A percentile compares a stretch with the other conserved stretches of the same genome.
Evolutionary conservation across 345 rosid species (phyloP).

Genomic region (Pugionium dolabratum): DNA sequence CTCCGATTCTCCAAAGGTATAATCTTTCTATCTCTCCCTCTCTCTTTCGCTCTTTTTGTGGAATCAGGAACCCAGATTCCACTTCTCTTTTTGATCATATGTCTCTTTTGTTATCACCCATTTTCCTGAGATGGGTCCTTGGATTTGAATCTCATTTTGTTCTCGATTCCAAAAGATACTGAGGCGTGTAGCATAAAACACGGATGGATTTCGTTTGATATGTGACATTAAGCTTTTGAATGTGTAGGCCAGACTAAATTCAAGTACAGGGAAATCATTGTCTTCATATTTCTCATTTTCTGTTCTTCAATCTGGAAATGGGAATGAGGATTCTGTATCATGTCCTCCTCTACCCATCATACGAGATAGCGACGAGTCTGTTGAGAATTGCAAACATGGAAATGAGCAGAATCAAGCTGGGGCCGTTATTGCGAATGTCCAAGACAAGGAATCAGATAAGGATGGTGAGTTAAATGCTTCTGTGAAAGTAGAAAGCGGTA

Average conservation of each 20-base stretch:
- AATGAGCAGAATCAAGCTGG: slow-evolving; percentile 19
- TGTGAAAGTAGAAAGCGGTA: slow-evolving; percentile 45
- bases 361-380: slow-evolving; percentile 45
- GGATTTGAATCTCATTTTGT: slow-evolving; percentile 25
- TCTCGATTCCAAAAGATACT: too few species aligned
- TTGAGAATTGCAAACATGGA: slow-evolving; percentile 29
- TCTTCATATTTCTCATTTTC: slow-evolving; percentile 57
- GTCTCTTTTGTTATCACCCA: neutral
- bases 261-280: slow-evolving; percentile 48
- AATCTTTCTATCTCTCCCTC: too few species aligned
- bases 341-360: slow-evolving; percentile 51
- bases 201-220: neutral
- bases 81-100: slow-evolving; percentile 24
- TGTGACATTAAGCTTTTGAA: slow-evolving; percentile 37
- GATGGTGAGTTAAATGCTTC: slow-evolving; percentile 26
- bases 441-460: slow-evolving; percentile 26
- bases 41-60: too few species aligned
- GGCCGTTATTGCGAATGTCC: slow-evolving; percentile 10
- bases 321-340: slow-evolving; percentile 43
- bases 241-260: slow-evolving; percentile 62
- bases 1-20: slow-evolving; percentile 52
- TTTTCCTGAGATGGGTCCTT: slow-evolving; percentile 11
- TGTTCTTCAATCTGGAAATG: slow-evolving; percentile 47
- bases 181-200: too few species aligned
- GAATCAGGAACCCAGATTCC: neutral